Base-by-base conservation (phyloP, 1,139 yeast genomes). In the Geotrichum bryndzae region DNA sequence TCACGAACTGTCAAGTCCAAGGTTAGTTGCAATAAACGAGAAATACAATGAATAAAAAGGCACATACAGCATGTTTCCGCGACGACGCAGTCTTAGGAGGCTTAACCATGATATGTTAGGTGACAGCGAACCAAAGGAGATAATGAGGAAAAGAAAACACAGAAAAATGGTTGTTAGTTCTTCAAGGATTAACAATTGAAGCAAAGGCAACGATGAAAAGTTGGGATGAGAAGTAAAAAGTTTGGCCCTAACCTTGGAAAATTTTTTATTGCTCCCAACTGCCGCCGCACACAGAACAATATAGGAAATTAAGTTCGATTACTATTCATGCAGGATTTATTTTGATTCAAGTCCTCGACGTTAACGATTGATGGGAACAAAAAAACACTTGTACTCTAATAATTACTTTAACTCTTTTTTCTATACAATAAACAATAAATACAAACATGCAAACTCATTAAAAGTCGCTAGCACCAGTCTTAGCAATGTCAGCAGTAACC, bases 1-100 rank as follows among this genome's bases (percentile, higher is more conserved):
- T 88, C 48, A 84, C 78, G 71, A 82, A 90, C 74, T 72, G 51
- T 29, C 35, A 41, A 25, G 4, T 6, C 27, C 41, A 50, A 25
- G 18, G 56, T 51, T 45, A n/a, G 25, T 23, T 27, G 50, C 7
- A 38, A 11, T 11, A 31, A 45, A 41, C 22, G 22, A 15, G 33
- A 8, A 54, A 29, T 18, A 31, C 22, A 50, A 22, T 4, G 53
- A 10, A 11, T 3, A 29, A 48, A 8, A 8, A 15, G 11, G 25
- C 23, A 61, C 63, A 52, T 59, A 61, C 63, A 59, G 63, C 61
- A 58, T 63, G 63, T 54, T 57, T 60, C 51, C 60, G 62, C 7
- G 63, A 60, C 22, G 66, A 63, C 56, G 55, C 61, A 10, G 66
- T 63, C 53, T 61, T 60, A 15, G 66, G 58, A 18, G 54, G 23